Evolutionary conservation across 441 rosid species (phyloP), one percentile per base, ranked within the genome.

Genomic region (Eutrema salsugineum): DNA sequence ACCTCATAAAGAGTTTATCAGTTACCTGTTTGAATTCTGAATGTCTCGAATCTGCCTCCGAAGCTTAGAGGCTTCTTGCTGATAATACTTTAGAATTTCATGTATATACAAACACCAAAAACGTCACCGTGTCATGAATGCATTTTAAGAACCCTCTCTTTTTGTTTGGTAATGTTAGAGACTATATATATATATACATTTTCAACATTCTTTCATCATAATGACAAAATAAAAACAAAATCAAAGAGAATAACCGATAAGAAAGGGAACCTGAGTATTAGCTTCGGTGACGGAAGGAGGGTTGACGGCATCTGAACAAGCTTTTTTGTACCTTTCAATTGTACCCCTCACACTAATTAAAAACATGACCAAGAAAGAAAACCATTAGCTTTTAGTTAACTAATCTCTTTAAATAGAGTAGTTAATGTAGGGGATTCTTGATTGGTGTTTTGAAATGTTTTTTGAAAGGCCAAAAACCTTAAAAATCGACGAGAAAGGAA

Each of bases 1-100:
- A 20, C 36, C 2, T 42, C 39, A 43, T 32, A 11, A 67, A 17
- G 33, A 68, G 19, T 12, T 9, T 39, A 3, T 24, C 7, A 40
- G 4, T 16, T 72, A 87, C 98, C 94, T 87, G 79, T 92, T 90
- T 24, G 82, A 84, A 68, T 86, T 87, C 79, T 88, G 93, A 73
- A 84, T 84, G 50, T 90, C 96, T 10, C 87, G 86, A 53, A 92
- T 92, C 76, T 88, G 96, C 66, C 89, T 81, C 49, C 90, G 82
- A 36, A 92, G 86, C 75, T 92, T 92, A 33, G 94, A 79, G 40
- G 98, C 81, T 82, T 92, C 98, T 86, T 88, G 94, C 78, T 90
- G 94, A 79, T 92, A 92, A 54, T 81, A 88, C 98, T 90, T 84
- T 2, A 63, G 27, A 46, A 6, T 39, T 22, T 17, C 66, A 76